phyloP scores from a whole-genome alignment of 257 asterid genomes.

The Nicotiana knightiana region DNA sequence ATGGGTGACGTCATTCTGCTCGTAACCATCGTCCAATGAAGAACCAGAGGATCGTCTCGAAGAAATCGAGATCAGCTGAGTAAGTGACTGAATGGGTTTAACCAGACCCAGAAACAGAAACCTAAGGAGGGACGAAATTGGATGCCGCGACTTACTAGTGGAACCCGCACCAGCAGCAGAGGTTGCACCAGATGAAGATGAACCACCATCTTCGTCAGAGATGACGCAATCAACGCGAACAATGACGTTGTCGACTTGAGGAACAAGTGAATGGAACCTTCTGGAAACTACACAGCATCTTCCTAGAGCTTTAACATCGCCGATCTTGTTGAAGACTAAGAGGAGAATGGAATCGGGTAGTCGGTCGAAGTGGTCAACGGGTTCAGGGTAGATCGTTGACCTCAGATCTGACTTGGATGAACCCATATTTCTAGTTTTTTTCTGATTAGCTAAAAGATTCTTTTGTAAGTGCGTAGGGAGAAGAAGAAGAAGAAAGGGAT shows the following conservation, averaged over 20 bases:
- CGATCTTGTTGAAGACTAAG: constrained; percentile 75
- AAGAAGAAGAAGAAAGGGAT: not conserved
- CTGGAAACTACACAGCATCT: constrained; percentile 73
- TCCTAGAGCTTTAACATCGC: constrained; percentile 83
- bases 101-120: constrained; percentile 47
- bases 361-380: constrained; percentile 68
- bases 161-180: not conserved
- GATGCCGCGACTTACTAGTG: constrained; percentile 51
- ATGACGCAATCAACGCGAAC: constrained; percentile 96
- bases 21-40: constrained; percentile 33
- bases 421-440: constrained; percentile 19
- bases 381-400: constrained; percentile 38
- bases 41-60: constrained; percentile 23
- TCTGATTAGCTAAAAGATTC: too few species aligned
- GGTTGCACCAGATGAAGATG: not conserved
- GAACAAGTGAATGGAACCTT: constrained; percentile 66
- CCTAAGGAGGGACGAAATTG: constrained; percentile 59
- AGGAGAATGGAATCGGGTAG: constrained; percentile 67
- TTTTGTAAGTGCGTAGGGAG: not conserved
- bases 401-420: constrained; percentile 54
- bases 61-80: constrained; percentile 53
- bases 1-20: constrained; percentile 57
- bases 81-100: constrained; percentile 65
- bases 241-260: constrained; percentile 76
- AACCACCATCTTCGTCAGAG: constrained; percentile 56